Conservation (phyloP, 2,329 filamentous ascomycete species). For the Thielaviopsis euricoi region DNA sequence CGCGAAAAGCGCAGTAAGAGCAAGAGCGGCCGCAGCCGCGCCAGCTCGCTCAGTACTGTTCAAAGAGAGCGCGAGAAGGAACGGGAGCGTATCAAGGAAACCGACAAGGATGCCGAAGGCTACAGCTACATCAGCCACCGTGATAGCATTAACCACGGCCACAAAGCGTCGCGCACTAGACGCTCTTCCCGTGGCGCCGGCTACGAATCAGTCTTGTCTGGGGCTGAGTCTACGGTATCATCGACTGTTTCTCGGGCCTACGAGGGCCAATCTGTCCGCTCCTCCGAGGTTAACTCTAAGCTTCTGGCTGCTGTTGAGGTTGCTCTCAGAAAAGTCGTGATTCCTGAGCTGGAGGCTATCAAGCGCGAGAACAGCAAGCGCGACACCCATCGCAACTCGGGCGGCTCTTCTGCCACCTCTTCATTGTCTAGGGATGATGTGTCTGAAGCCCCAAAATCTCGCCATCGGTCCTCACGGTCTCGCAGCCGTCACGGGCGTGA, state of each 20-base stretch:
- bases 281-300: slow-evolving; percentile 63
- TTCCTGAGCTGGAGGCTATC: slow-evolving; percentile 80
- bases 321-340: slow-evolving; percentile 72
- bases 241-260: slow-evolving; percentile 37
- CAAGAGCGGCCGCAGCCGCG: slow-evolving; percentile 21
- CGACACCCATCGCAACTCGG: slow-evolving; percentile 48
- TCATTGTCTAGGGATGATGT: slow-evolving; percentile 37
- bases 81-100: not conserved
- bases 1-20: slow-evolving; percentile 25
- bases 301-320: slow-evolving; percentile 84
- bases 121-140: slow-evolving; percentile 8
- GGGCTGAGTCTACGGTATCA: slow-evolving; percentile 37
- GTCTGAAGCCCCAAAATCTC: slow-evolving; percentile 30
- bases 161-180: slow-evolving; percentile 5
- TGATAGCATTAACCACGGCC: slow-evolving; percentile 5
- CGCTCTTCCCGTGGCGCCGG: slow-evolving; percentile 30
- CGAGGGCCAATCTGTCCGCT: slow-evolving; percentile 37
- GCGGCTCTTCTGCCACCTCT: slow-evolving; percentile 34
- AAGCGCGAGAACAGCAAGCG: slow-evolving; percentile 79
- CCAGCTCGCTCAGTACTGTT: slow-evolving; percentile 15
- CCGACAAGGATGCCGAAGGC: slow-evolving; percentile 2
- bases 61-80: slow-evolving; percentile 14
- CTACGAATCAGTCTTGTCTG: slow-evolving; percentile 36
- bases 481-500: not conserved
- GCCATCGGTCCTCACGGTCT: slow-evolving; percentile 37